A percentile compares a stretch with the other conserved stretches of the same genome.
These are phyloP conservation scores for Prunus armeniaca DNA, from an alignment of 306 rosid genomes.

Conservation along the genomic window DNA sequence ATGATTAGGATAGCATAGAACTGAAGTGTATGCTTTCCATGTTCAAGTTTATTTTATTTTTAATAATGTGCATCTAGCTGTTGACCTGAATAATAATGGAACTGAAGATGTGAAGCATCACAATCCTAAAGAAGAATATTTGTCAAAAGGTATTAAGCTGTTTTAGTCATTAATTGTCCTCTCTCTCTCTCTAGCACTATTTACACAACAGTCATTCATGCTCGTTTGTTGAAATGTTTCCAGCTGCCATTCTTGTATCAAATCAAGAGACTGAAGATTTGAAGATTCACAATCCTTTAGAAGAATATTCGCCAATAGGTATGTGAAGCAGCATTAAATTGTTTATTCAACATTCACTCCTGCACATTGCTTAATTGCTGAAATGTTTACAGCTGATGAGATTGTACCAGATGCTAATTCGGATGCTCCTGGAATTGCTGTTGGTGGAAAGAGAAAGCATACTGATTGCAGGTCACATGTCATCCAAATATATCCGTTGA, in stretches of 20 bases:
- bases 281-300: slow-evolving; percentile 33
- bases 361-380: slow-evolving; percentile 23
- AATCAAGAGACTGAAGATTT: slow-evolving; percentile 40
- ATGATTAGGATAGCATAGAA: slow-evolving; percentile 14
- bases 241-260: slow-evolving; percentile 50
- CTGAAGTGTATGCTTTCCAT: neutral
- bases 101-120: slow-evolving; percentile 34
- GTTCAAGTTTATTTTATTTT: slow-evolving; percentile 29
- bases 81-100: slow-evolving; percentile 34
- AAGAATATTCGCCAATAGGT: slow-evolving; percentile 43
- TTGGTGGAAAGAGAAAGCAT: slow-evolving; percentile 71
- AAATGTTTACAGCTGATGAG: slow-evolving; percentile 58
- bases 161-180: slow-evolving; percentile 17
- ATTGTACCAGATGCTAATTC: slow-evolving; percentile 35
- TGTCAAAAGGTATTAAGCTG: slow-evolving; percentile 41
- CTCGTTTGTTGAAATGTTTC: slow-evolving; percentile 37
- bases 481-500: slow-evolving; percentile 23
- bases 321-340: slow-evolving; percentile 12
- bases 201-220: neutral
- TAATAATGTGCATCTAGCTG: slow-evolving; percentile 42
- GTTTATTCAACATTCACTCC: neutral
- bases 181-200: neutral
- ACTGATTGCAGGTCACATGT: slow-evolving; percentile 55
- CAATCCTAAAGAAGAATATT: slow-evolving; percentile 32
- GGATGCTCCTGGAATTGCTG: slow-evolving; percentile 36